A percentile compares a stretch with the other conserved stretches of the same genome.
These are phyloP conservation scores for Choiromyces venosus DNA, from an alignment of 495 filamentous ascomycete genomes.

Conservation along the genomic window DNA sequence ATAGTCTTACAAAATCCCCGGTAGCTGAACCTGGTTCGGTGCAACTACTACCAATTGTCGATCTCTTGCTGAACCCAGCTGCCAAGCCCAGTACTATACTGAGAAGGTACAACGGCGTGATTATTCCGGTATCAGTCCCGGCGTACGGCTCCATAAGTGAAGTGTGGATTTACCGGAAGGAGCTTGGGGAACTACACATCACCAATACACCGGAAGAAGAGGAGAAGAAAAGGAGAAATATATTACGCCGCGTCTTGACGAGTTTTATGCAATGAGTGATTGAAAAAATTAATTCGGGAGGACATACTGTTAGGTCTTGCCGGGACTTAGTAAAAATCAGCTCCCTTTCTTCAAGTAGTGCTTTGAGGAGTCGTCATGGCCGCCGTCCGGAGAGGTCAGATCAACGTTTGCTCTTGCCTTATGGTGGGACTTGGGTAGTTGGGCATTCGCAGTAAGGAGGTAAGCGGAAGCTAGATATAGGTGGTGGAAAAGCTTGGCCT, in stretches of 20 bases:
- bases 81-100: neutral
- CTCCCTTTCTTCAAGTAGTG: neutral
- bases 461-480: neutral
- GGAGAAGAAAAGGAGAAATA: too few species aligned
- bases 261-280: too few species aligned
- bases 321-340: neutral
- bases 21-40: neutral
- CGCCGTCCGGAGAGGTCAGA: neutral
- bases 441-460: neutral
- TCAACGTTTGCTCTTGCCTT: neutral
- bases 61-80: neutral
- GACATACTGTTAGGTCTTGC: neutral
- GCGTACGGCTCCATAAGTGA: neutral
- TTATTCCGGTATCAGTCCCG: neutral
- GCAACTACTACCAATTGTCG: neutral
- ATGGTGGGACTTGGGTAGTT: neutral
- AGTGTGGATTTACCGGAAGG: neutral
- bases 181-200: neutral
- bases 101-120: neutral
- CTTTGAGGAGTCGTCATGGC: neutral
- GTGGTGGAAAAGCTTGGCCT: neutral
- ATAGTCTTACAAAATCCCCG: neutral
- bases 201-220: neutral
- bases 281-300: neutral
- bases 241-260: neutral